Percentiles rank a stretch among this genome's conserved stretches.
Conservation (phyloP, 495 filamentous ascomycete species). For the Podospora appendiculata region DNA sequence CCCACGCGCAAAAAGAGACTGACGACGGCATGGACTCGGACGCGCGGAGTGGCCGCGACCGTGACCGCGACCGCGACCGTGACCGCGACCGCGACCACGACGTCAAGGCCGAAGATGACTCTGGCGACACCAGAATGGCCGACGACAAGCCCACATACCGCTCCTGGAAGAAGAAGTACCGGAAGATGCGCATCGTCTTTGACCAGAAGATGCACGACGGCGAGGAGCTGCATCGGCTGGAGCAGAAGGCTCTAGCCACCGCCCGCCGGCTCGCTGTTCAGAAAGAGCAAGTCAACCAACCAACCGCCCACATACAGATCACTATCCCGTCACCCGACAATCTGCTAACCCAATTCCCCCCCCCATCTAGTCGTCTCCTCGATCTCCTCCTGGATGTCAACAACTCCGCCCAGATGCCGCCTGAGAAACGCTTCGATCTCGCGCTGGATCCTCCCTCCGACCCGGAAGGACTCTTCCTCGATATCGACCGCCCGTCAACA, state of each 20-base stretch:
- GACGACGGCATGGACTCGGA: slow-evolving; percentile 17
- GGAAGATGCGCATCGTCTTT: slow-evolving; percentile 82
- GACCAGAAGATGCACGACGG: slow-evolving; percentile 75
- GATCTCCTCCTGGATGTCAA: slow-evolving; percentile 86
- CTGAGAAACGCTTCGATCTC: slow-evolving; percentile 58
- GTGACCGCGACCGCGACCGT: too few species aligned
- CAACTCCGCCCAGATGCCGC: slow-evolving; percentile 63
- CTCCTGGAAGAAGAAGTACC: slow-evolving; percentile 80
- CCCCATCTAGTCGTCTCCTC: slow-evolving; percentile 55
- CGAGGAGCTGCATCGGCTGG: slow-evolving; percentile 67
- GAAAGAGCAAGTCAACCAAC: slow-evolving; percentile 52
- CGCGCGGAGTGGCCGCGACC: background rate
- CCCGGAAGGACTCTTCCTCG: slow-evolving; percentile 18
- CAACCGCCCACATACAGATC: too few species aligned
- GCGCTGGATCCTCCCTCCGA: slow-evolving; percentile 55
- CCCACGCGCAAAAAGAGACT: background rate
- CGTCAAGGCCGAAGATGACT: slow-evolving; percentile 25
- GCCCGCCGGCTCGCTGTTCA: slow-evolving; percentile 75
- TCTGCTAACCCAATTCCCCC: slow-evolving; percentile 1
- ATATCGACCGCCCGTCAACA: slow-evolving; percentile 20
- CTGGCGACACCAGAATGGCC: slow-evolving; percentile 23
- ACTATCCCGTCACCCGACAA: background rate
- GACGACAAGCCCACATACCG: slow-evolving; percentile 33
- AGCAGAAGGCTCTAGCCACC: slow-evolving; percentile 67
- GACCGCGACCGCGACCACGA: slow-evolving; percentile 13